These are phyloP conservation scores for Bretschneidera sinensis DNA, from an alignment of 345 rosid species.

Conservation along the genomic window DNA sequence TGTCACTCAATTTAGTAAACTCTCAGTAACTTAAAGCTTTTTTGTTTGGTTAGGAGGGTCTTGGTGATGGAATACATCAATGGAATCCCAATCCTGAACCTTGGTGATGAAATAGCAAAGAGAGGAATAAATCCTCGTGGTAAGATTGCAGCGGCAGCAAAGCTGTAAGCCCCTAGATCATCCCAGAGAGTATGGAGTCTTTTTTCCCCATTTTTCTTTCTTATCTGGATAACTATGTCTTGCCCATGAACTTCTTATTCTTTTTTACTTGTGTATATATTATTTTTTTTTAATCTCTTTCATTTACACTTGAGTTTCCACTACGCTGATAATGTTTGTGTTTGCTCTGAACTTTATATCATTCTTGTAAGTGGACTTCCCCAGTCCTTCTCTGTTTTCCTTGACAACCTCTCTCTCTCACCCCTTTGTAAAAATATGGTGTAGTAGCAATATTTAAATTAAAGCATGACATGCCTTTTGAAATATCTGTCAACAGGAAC, in stretches of 20 bases:
- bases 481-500: conserved; percentile 41
- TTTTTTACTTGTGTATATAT: neutral
- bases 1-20: neutral
- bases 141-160: conserved; percentile 82
- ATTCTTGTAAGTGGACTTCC: neutral
- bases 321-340: conserved; percentile 3
- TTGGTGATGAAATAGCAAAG: conserved; percentile 81
- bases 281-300: neutral
- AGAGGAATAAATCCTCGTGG: conserved; percentile 87
- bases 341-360: too few species aligned
- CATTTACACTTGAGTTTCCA: conserved; percentile 9
- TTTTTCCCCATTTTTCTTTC: conserved; percentile 8
- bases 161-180: conserved; percentile 73
- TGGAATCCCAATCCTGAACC: conserved; percentile 85
- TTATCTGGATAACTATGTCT: conserved; percentile 12
- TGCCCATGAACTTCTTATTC: conserved; percentile 10
- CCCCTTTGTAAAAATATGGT: neutral
- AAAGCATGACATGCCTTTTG: conserved; percentile 10
- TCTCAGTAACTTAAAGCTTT: neutral
- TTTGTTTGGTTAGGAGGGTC: conserved; percentile 47
- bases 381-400: neutral
- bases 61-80: conserved; percentile 90
- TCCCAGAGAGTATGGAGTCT: conserved; percentile 36
- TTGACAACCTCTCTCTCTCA: neutral
- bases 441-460: neutral